Base-by-base conservation (phyloP, 345 rosid genomes). In the Corymbia maculata region DNA sequence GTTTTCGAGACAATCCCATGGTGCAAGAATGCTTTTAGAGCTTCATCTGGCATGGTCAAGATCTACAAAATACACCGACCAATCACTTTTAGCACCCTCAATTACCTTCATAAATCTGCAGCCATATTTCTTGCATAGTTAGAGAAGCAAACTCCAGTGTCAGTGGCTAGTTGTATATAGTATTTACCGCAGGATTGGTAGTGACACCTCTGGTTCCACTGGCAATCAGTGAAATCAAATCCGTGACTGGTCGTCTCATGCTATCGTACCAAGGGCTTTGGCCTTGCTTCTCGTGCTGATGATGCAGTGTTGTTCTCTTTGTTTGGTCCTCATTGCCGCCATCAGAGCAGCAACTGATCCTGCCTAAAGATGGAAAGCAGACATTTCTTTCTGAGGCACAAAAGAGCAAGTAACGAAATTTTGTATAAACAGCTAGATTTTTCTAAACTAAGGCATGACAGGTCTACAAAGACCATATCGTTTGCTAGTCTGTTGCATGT, bases 1-100 rank as follows among this genome's bases (percentile, higher is more conserved):
- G 80, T 88, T 84, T 66, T 84, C 1, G 14, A 52, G 64, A 59
- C 89, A 24, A 57, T 30, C 9, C 57, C 45, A 1, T 88, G 79
- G 53, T 85, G 51, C 32, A 61, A 51, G 89, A 88, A 88, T 52
- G 89, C 87, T 85, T 88, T 57, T 30, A 84, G 87, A 45, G 89
- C 80, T 79, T 88, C 59, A 30, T 88, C 86, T 16, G 86, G 86
- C 86, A 88, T 88, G 32, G 89, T 59, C 5, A 14, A 57, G n/a
- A 59, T 47, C 79, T 86, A 61, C 68, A 36, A 36, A 17, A 75
- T 36, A 75, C 49, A 42, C 49, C 28, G 0, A 36, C 82, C 82
- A 42, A 36, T 75, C 82, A 75, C 49, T 75, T 19, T 75, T 42
- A 75, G 49, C 82, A 75, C 82, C 82, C 13, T 9, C 24, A 70